Conservation (phyloP, 805 yeast genomes). For the Teunomyces gatunensis region DNA sequence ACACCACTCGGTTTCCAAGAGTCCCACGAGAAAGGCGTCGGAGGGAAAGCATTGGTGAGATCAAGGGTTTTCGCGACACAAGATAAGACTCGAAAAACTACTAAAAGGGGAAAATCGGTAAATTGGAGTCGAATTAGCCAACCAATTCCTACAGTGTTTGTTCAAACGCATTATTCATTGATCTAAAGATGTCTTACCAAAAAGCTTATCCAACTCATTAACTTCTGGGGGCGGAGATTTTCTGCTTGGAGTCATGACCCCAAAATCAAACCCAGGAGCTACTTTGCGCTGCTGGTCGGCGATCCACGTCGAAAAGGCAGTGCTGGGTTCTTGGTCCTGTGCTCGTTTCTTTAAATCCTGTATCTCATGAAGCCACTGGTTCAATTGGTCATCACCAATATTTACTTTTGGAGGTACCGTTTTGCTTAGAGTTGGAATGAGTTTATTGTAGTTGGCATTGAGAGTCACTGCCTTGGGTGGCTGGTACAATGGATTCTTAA, state of each 20-base stretch:
- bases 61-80: background rate
- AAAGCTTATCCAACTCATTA: constrained; percentile 28
- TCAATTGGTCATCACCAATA: constrained; percentile 22
- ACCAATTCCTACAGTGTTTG: too few relatives aligned
- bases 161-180: background rate
- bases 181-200: constrained; percentile 19
- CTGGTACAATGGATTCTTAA: constrained; percentile 48
- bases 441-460: constrained; percentile 41
- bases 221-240: constrained; percentile 8
- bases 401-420: constrained; percentile 39
- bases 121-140: too few relatives aligned
- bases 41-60: background rate
- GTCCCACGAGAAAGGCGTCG: background rate
- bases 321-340: constrained; percentile 6
- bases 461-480: constrained; percentile 57
- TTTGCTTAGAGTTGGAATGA: constrained; percentile 31
- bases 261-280: constrained; percentile 41
- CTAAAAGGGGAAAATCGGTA: too few relatives aligned
- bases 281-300: constrained; percentile 27
- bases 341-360: constrained; percentile 21
- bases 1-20: background rate
- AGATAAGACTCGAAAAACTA: background rate
- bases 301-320: constrained; percentile 1
- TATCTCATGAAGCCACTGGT: constrained; percentile 33
- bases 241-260: constrained; percentile 30